Evolutionary conservation across 257 asterid genomes (phyloP).

Genomic region (Salvia hispanica): DNA sequence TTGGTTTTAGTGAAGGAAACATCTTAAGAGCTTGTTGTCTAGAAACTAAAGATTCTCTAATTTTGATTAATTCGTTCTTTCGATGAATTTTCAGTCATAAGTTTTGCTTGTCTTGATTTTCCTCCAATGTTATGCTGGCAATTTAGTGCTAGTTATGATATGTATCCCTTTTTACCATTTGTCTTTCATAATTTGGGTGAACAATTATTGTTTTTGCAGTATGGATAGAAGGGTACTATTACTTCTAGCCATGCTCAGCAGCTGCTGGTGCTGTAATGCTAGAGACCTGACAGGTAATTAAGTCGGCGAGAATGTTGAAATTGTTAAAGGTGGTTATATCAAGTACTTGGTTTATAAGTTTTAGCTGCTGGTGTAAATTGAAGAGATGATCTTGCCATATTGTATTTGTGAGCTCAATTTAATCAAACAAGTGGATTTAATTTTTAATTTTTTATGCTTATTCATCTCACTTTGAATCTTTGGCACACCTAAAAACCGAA

Average conservation of each 20-base stretch:
- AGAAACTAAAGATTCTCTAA: constrained; percentile 9
- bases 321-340: constrained; percentile 39
- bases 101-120: constrained; percentile 5
- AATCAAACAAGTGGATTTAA: background rate
- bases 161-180: background rate
- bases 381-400: constrained; percentile 10
- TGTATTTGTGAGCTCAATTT: constrained; percentile 4
- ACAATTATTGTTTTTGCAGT: constrained; percentile 45
- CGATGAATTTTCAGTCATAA: constrained; percentile 1
- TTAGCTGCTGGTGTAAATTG: background rate
- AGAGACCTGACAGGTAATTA: constrained; percentile 50
- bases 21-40: background rate
- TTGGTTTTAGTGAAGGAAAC: background rate
- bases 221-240: constrained; percentile 68
- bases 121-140: background rate
- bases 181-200: constrained; percentile 28
- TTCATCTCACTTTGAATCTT: background rate
- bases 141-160: constrained; percentile 3
- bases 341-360: constrained; percentile 2
- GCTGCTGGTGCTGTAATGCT: constrained; percentile 62
- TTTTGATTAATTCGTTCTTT: background rate
- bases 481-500: constrained; percentile 2
- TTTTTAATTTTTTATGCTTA: background rate
- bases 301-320: constrained; percentile 20
- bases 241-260: constrained; percentile 46